Percentiles rank a stretch among this genome's conserved stretches.
Evolutionary conservation across 2,329 filamentous ascomycete species (phyloP).

Genomic region (Fusarium napiforme): DNA sequence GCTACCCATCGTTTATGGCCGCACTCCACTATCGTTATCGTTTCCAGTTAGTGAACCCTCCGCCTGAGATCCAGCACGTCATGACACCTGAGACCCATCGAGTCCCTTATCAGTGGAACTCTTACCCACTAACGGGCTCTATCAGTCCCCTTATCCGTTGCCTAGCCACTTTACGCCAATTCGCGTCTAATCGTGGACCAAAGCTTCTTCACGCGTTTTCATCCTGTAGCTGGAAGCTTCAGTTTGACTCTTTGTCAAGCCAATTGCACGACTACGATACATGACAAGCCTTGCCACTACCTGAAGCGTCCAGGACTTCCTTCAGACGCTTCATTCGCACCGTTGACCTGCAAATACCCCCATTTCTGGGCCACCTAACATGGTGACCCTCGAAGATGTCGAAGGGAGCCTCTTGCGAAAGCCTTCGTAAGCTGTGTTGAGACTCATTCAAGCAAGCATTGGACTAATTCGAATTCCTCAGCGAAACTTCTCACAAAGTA

Average conservation of each 20-base stretch:
- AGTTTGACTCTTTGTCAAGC: not conserved
- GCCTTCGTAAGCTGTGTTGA: conserved; percentile 45
- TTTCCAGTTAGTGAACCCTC: conserved; percentile 17
- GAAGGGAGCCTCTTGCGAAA: conserved; percentile 49
- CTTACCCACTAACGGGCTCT: not conserved
- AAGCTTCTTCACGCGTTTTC: conserved; percentile 38
- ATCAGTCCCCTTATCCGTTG: conserved; percentile 16
- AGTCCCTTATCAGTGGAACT: not conserved
- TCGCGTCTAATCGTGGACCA: conserved; percentile 35
- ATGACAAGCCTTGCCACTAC: not conserved
- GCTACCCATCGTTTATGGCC: conserved; percentile 11
- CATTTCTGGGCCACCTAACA: conserved; percentile 28
- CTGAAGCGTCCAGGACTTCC: not conserved
- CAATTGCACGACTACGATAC: conserved; percentile 4
- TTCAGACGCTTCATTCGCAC: not conserved
- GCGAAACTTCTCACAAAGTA: conserved; percentile 50
- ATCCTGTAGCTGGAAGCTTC: conserved; percentile 1
- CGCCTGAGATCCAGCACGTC: conserved; percentile 34
- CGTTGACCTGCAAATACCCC: not conserved
- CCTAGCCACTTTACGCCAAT: conserved; percentile 46
- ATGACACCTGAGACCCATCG: conserved; percentile 6
- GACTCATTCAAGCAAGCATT: not conserved
- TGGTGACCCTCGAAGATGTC: conserved; percentile 51
- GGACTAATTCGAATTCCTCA: conserved; percentile 23
- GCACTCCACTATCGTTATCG: not conserved